Evolutionary conservation across 345 rosid species (phyloP).

Genomic region (Murraya paniculata): DNA sequence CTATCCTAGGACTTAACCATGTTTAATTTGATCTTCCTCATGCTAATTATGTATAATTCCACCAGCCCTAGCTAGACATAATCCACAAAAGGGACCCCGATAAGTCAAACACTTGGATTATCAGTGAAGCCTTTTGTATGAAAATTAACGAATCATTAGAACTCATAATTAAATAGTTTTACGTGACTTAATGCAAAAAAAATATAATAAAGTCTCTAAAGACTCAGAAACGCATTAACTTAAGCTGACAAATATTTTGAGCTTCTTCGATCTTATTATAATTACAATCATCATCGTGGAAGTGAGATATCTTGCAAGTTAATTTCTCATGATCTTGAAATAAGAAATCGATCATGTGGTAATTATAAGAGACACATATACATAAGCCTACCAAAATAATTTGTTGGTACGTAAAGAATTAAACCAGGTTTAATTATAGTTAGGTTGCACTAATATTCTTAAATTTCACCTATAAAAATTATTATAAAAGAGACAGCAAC

Average conservation of each 20-base stretch:
- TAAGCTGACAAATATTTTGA: not conserved
- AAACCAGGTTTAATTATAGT: not conserved
- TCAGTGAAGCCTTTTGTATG: not conserved
- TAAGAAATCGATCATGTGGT: not conserved
- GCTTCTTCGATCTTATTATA: not conserved
- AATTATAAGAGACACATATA: not conserved
- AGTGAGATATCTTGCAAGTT: constrained; percentile 32
- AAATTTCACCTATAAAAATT: not conserved
- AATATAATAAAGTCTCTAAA: not conserved
- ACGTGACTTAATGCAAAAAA: not conserved
- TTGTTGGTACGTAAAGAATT: not conserved
- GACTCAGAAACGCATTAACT: not conserved
- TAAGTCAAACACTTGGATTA: not conserved
- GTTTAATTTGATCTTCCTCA: not conserved
- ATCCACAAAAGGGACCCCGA: too few species aligned
- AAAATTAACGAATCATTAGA: not conserved
- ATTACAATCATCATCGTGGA: not conserved
- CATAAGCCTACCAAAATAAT: not conserved
- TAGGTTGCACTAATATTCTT: not conserved
- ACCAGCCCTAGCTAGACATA: not conserved
- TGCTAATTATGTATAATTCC: not conserved
- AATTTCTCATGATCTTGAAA: constrained; percentile 1
- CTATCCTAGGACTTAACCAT: not conserved
- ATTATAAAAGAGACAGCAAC: not conserved
- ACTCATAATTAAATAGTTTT: not conserved